These are phyloP conservation scores for Phytophthora idaei DNA, from an alignment of 352 stramenopile species.

Conservation along the genomic window DNA sequence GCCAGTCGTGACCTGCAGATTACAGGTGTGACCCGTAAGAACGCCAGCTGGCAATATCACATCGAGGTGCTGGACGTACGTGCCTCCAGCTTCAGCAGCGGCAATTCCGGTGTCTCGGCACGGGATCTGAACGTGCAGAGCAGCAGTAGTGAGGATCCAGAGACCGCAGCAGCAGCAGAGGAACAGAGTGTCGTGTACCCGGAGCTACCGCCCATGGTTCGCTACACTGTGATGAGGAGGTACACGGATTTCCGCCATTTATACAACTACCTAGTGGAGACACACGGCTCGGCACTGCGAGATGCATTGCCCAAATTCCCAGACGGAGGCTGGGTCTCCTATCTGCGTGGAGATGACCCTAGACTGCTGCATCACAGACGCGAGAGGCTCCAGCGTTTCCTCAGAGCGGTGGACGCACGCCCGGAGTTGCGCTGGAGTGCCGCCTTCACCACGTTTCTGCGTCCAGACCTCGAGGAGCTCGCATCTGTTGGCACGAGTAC, in stretches of 20 bases:
- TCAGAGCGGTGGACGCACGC: conserved; percentile 65
- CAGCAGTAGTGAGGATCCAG: not conserved
- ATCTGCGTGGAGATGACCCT: conserved; percentile 76
- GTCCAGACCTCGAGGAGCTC: conserved; percentile 58
- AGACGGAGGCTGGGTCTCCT: conserved; percentile 72
- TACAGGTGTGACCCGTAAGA: conserved; percentile 71
- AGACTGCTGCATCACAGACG: conserved; percentile 70
- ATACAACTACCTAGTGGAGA: conserved; percentile 63
- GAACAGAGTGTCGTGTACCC: conserved; percentile 35
- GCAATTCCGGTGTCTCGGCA: conserved; percentile 9
- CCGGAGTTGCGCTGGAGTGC: conserved; percentile 62
- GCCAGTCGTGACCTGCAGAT: conserved; percentile 70
- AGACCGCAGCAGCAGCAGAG: not conserved
- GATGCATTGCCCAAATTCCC: conserved; percentile 70
- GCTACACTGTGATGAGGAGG: conserved; percentile 78
- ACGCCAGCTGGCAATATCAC: conserved; percentile 77
- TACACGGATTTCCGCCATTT: conserved; percentile 83
- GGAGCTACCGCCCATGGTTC: conserved; percentile 68
- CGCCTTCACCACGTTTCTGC: conserved; percentile 66
- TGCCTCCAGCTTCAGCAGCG: conserved; percentile 29
- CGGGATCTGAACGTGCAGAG: conserved; percentile 3
- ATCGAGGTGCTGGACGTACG: conserved; percentile 81
- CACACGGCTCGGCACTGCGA: conserved; percentile 43
- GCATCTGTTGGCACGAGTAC: conserved; percentile 14
- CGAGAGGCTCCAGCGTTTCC: conserved; percentile 64